Percentiles rank a stretch among this genome's conserved stretches.
These are phyloP conservation scores for Stephanodiscus triporus DNA, from an alignment of 108 stramenopile species.

Conservation along the genomic window DNA sequence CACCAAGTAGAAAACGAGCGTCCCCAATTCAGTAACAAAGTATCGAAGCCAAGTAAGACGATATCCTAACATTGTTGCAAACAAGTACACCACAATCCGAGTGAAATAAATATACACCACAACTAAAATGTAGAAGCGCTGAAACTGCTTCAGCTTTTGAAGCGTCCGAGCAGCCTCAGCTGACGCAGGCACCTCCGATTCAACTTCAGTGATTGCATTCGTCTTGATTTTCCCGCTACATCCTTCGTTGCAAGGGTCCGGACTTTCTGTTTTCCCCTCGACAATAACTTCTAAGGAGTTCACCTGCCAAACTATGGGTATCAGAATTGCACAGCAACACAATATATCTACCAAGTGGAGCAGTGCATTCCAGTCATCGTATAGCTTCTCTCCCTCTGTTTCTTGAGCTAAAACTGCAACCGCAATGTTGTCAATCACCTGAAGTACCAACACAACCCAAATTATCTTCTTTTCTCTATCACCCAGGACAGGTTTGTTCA, in stretches of 20 bases:
- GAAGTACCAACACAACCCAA: slow-evolving; percentile 81
- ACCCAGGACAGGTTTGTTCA: slow-evolving; percentile 93
- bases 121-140: slow-evolving; percentile 93
- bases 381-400: slow-evolving; percentile 82
- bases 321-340: slow-evolving; percentile 94
- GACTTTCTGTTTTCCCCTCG: slow-evolving; percentile 39
- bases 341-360: slow-evolving; percentile 96
- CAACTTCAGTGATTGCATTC: slow-evolving; percentile 36
- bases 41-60: slow-evolving; percentile 88
- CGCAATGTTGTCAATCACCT: slow-evolving; percentile 95
- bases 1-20: slow-evolving; percentile 89
- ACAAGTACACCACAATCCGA: slow-evolving; percentile 92
- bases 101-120: slow-evolving; percentile 96
- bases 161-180: slow-evolving; percentile 56
- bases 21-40: slow-evolving; percentile 82
- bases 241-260: neutral
- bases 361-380: slow-evolving; percentile 86
- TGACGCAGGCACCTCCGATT: slow-evolving; percentile 40
- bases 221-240: slow-evolving; percentile 16
- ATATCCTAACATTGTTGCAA: slow-evolving; percentile 85
- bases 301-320: slow-evolving; percentile 97
- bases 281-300: slow-evolving; percentile 77
- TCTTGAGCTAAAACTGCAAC: slow-evolving; percentile 90
- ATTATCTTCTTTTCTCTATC: slow-evolving; percentile 89
- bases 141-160: slow-evolving; percentile 88